phyloP scores from a whole-genome alignment of 2,329 filamentous ascomycete species.

The Ceratocystis papillata region DNA sequence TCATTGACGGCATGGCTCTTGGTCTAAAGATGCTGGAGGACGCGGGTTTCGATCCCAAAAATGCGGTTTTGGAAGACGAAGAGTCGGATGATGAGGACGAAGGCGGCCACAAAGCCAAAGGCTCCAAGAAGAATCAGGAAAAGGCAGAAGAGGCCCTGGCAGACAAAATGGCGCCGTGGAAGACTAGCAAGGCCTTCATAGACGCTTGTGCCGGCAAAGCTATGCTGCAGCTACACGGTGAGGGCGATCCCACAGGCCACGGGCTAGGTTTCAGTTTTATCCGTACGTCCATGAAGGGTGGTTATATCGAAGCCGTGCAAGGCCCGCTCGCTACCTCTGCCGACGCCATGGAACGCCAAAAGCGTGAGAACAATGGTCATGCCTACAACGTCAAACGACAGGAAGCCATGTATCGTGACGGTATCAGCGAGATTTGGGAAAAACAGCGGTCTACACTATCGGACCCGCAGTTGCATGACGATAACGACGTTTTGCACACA shows the following conservation, averaged over 20 bases:
- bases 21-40: constrained; percentile 84
- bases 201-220: constrained; percentile 90
- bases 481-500: constrained; percentile 47
- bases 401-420: constrained; percentile 81
- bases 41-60: constrained; percentile 66
- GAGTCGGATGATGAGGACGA: constrained; percentile 41
- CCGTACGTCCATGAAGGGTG: constrained; percentile 96
- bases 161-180: constrained; percentile 88
- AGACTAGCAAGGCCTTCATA: constrained; percentile 90
- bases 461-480: constrained; percentile 57
- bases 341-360: constrained; percentile 76
- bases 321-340: constrained; percentile 57
- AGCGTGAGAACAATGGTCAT: constrained; percentile 83
- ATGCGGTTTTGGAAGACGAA: constrained; percentile 52
- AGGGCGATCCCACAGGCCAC: constrained; percentile 86
- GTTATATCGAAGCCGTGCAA: constrained; percentile 71
- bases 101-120: constrained; percentile 32
- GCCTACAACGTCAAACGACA: constrained; percentile 96
- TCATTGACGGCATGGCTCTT: constrained; percentile 94
- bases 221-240: constrained; percentile 89
- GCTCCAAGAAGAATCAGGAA: constrained; percentile 37
- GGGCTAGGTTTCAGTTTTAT: constrained; percentile 95
- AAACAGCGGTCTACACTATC: constrained; percentile 70
- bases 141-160: constrained; percentile 62
- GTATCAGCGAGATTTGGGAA: constrained; percentile 86